Percentiles rank a stretch among this genome's conserved stretches.
Evolutionary conservation across 305 asterid genomes (phyloP).

Genomic region (Fraxinus angustifolia): DNA sequence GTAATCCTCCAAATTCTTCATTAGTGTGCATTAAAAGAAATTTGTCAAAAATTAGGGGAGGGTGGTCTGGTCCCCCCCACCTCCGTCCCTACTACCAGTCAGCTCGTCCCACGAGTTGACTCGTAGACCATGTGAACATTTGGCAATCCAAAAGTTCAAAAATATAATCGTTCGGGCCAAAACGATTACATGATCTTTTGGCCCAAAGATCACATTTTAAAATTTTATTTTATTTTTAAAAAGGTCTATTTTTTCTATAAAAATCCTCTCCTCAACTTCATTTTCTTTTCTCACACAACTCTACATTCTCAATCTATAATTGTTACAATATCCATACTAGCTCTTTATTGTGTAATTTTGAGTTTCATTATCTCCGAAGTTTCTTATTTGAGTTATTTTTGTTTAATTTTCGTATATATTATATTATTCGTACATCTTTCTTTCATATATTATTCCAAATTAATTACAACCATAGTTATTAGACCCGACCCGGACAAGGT

Average conservation of each 20-base stretch:
- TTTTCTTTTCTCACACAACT: background rate
- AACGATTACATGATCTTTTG: background rate
- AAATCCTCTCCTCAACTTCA: background rate
- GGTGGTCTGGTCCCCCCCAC: no score
- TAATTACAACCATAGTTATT: no score
- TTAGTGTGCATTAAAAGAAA: no score
- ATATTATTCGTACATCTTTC: background rate
- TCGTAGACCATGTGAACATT: background rate
- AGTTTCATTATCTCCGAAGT: background rate
- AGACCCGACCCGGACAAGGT: no score
- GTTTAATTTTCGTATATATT: background rate
- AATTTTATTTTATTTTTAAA: no score
- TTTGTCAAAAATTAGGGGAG: no score
- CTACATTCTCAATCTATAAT: no score
- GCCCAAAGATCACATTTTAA: background rate
- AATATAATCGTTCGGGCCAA: background rate
- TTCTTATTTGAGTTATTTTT: background rate
- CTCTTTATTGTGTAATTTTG: background rate
- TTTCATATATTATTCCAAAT: background rate
- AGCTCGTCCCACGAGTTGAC: background rate
- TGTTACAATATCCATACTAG: background rate
- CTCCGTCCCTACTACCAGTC: background rate
- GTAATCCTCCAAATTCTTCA: no score
- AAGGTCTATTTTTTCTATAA: background rate
- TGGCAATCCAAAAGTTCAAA: background rate